Conservation (phyloP, 306 rosid species). For the Castanopsis chinensis region DNA sequence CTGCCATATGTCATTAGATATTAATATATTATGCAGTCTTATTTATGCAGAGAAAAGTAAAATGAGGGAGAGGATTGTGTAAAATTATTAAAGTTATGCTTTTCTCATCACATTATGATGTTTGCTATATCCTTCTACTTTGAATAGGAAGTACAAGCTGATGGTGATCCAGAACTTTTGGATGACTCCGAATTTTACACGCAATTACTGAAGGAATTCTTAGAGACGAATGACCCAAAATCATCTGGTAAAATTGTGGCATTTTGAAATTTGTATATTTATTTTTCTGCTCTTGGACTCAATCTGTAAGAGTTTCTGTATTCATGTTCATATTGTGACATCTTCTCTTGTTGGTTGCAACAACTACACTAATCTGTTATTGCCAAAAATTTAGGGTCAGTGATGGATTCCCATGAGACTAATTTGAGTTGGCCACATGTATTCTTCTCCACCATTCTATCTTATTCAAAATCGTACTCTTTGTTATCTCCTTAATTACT, state of each 20-base stretch:
- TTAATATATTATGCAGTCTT: background rate
- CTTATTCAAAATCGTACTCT: no score
- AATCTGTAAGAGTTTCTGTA: background rate
- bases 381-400: no score
- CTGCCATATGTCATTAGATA: background rate
- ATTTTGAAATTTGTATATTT: background rate
- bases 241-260: conserved; percentile 54
- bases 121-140: conserved; percentile 8
- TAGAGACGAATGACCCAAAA: conserved; percentile 77
- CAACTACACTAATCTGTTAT: no score
- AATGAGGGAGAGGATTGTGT: background rate
- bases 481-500: no score
- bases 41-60: background rate
- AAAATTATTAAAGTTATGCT: background rate
- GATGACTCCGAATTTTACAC: conserved; percentile 89
- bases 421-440: no score
- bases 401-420: no score
- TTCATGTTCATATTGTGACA: no score
- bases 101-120: background rate
- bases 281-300: conserved; percentile 3
- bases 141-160: conserved; percentile 49
- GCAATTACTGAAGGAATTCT: conserved; percentile 81
- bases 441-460: no score
- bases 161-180: conserved; percentile 73
- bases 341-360: no score